phyloP scores from a whole-genome alignment of 2,329 filamentous ascomycete species.

The Malbranchea cinnamomea region DNA sequence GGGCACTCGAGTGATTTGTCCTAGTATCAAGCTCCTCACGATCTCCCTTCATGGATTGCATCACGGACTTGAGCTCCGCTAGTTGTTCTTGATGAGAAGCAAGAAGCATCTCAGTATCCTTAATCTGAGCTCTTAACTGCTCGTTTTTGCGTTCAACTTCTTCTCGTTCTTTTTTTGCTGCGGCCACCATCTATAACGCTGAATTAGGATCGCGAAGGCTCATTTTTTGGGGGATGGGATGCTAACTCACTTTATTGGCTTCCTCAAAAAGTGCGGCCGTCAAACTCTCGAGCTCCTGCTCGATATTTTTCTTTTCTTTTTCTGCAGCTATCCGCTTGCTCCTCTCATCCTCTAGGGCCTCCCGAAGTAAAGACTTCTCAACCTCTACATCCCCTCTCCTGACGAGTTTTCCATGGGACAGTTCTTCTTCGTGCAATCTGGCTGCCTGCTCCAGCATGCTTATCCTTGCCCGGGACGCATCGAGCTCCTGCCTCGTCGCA shows the following conservation, averaged over 20 bases:
- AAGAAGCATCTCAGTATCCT: slow-evolving; percentile 72
- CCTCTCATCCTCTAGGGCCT: slow-evolving; percentile 49
- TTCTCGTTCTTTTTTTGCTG: slow-evolving; percentile 73
- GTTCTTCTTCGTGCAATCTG: slow-evolving; percentile 52
- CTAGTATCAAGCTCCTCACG: slow-evolving; percentile 56
- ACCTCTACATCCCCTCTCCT: slow-evolving; percentile 57
- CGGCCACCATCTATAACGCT: slow-evolving; percentile 62
- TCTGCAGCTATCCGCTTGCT: slow-evolving; percentile 50
- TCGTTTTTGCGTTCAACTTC: slow-evolving; percentile 71
- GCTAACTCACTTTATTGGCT: slow-evolving; percentile 57
- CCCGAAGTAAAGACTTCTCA: slow-evolving; percentile 49
- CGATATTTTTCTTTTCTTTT: slow-evolving; percentile 74
- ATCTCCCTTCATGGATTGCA: slow-evolving; percentile 67
- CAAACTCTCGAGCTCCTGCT: slow-evolving; percentile 78
- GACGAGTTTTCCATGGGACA: slow-evolving; percentile 62
- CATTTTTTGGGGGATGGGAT: not conserved
- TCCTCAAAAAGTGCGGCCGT: slow-evolving; percentile 94
- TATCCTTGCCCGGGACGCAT: slow-evolving; percentile 53
- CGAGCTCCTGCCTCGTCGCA: slow-evolving; percentile 68
- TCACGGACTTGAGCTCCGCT: slow-evolving; percentile 74
- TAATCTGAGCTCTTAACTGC: slow-evolving; percentile 68
- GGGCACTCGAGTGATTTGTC: slow-evolving; percentile 52
- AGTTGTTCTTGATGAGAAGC: slow-evolving; percentile 88
- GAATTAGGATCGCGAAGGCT: slow-evolving; percentile 9
- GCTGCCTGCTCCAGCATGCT: slow-evolving; percentile 53